These are phyloP conservation scores for Ceratobasidium sp. DNA, from an alignment of 1,284 basidiomycete species.

Conservation along the genomic window DNA sequence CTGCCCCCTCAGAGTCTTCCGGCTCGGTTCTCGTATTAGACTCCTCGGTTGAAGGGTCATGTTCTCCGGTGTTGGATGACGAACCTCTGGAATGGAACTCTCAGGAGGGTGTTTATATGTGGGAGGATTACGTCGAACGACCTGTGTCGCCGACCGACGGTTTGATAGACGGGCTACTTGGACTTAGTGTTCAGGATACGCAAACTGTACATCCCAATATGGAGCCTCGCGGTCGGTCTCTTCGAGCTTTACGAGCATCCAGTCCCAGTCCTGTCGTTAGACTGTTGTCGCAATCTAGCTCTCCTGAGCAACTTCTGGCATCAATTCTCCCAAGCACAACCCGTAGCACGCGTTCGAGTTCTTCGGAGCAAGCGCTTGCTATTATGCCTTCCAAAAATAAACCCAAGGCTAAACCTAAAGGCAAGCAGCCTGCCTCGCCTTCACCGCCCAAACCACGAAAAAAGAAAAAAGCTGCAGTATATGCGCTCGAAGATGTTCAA, in stretches of 20 bases:
- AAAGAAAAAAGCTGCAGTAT: background rate
- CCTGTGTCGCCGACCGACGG: background rate
- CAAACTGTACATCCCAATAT: background rate
- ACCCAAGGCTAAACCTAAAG: conserved; percentile 19
- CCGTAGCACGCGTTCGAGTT: background rate
- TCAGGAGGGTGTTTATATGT: conserved; percentile 12
- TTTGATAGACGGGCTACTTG: background rate
- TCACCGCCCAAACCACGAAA: background rate
- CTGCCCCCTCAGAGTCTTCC: conserved; percentile 6
- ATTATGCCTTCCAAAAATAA: background rate
- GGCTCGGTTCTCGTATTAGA: conserved; percentile 9
- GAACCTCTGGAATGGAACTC: background rate
- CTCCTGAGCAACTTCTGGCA: background rate
- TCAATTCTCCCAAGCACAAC: background rate
- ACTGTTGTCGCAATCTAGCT: background rate
- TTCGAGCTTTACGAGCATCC: background rate
- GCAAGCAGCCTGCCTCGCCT: background rate
- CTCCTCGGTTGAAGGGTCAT: background rate
- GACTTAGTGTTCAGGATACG: conserved; percentile 5
- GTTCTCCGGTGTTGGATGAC: background rate
- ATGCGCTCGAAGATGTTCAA: conserved; percentile 45
- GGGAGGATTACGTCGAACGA: conserved; percentile 13
- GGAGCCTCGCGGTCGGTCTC: background rate
- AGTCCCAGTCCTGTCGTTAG: background rate
- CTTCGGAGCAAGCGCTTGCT: background rate